Conservation (phyloP, 805 yeast species). For the Clavispora asparagi region DNA sequence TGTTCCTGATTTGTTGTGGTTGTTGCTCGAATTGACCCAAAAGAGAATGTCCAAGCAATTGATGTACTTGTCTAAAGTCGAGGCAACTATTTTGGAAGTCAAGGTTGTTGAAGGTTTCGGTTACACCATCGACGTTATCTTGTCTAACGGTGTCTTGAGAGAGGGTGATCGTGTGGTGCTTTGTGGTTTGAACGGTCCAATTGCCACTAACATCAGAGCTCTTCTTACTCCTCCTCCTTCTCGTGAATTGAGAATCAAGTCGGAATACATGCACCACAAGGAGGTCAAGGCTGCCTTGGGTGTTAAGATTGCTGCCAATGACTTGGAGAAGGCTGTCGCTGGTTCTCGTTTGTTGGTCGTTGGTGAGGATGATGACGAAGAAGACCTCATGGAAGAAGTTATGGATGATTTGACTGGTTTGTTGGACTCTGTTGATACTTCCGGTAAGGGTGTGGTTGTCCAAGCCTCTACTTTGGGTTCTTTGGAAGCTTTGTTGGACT, state of each 20-base stretch:
- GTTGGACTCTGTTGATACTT: conserved; percentile 88
- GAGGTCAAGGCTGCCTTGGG: conserved; percentile 99
- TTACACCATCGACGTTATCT: conserved; percentile 94
- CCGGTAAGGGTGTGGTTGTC: conserved; percentile 96
- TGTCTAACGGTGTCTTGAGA: conserved; percentile 90
- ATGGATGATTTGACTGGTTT: conserved; percentile 97
- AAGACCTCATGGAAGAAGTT: conserved; percentile 93
- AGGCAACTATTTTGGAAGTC: conserved; percentile 95
- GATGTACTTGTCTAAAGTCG: conserved; percentile 89
- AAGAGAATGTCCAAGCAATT: conserved; percentile 98
- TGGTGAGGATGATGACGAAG: conserved; percentile 97
- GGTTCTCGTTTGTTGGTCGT: conserved; percentile 95
- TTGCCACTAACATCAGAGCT: conserved; percentile 93
- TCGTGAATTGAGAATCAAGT: conserved; percentile 91
- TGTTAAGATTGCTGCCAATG: conserved; percentile 97
- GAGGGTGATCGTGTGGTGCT: conserved; percentile 95
- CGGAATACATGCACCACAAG: conserved; percentile 95
- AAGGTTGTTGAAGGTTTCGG: conserved; percentile 98
- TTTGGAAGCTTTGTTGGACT: conserved; percentile 91
- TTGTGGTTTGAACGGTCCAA: conserved; percentile 98
- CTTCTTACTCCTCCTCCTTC: conserved; percentile 96
- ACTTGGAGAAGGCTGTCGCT: conserved; percentile 97
- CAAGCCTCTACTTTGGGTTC: conserved; percentile 99
- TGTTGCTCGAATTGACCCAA: conserved; percentile 91
- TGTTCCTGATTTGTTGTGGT: conserved; percentile 97